Evolutionary conservation across 805 yeast species (phyloP), one percentile per base, ranked within the genome.

Genomic region (Teunomyces pallodes): DNA sequence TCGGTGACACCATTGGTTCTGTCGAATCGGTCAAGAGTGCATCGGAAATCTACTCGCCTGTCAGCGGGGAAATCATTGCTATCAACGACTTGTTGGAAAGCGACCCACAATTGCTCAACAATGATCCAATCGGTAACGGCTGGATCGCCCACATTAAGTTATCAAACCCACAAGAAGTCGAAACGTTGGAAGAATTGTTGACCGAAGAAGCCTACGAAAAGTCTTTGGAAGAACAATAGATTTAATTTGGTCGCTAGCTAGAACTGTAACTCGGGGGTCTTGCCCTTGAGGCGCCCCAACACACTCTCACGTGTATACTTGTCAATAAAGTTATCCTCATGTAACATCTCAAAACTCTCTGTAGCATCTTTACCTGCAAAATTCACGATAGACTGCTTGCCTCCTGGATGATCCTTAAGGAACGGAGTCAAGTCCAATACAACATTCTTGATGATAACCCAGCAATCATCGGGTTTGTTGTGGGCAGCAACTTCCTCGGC

Each of bases 1-100:
- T 77, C 43, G 95, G 96, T 44, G 97, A 90, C 54, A 75, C 92
- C 10, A 75, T 94, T 63, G 97, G 97, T 5, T 87, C 96, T 29
- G 95, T 94, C 36, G 99, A 94, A 71, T 81, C 90, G 38, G 99
- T 94, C 60, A 94, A 94, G 72, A 82, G 91, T 42, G 97, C 99
- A 26, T 81, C 89, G 55, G 99, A 94, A 63, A 86, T 94, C 53
- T 92, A 91, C 69, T 74, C 90, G 14, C 99, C 99, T 45, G 86
- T 90, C 27, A 69, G 77, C 12, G 97, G 96, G 43, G 85, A 79
- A 55, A 75, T 94, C 32, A 52, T 83, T 43, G 96, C 83, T 56
- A 80, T 82, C 55, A 94, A 94, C 71, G 78, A 73, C 32, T 66
- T 62, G 20, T 77, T 94, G 56, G 85, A 81, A 53, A 80, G 79